Conservation (phyloP, 331 rosid species). For the Dryas integrifolia region DNA sequence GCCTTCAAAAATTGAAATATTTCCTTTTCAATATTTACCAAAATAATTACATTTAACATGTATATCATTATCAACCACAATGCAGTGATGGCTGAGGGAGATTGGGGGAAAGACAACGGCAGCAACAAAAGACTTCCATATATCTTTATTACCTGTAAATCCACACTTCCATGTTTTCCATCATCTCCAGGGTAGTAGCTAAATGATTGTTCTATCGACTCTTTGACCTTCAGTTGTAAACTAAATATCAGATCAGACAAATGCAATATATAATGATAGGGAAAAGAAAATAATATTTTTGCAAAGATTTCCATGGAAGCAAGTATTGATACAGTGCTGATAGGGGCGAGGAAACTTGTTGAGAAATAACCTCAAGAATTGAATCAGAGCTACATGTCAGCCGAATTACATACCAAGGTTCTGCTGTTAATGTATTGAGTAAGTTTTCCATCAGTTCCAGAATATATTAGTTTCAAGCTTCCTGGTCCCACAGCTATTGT, state of each 20-base stretch:
- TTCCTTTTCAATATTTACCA: conserved; percentile 14
- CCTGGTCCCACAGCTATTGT: conserved; percentile 63
- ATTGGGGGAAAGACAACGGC: not conserved
- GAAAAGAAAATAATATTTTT: not conserved
- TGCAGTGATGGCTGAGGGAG: not conserved
- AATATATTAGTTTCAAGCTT: conserved; percentile 64
- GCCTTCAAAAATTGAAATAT: conserved; percentile 43
- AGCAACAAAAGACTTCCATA: not conserved
- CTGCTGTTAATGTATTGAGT: conserved; percentile 49
- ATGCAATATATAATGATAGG: not conserved
- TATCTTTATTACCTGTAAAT: conserved; percentile 49
- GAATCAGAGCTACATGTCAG: not conserved
- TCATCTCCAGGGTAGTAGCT: conserved; percentile 52
- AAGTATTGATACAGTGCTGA: not conserved
- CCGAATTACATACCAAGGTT: conserved; percentile 50
- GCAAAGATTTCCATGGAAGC: not conserved
- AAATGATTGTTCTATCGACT: conserved; percentile 53
- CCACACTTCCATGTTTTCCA: conserved; percentile 32
- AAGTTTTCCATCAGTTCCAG: conserved; percentile 53
- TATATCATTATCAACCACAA: conserved; percentile 10
- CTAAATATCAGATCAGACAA: conserved; percentile 17
- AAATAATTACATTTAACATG: conserved; percentile 12
- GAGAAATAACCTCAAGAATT: not conserved
- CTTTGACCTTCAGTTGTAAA: conserved; percentile 52
- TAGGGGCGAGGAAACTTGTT: not conserved